phyloP scores from a whole-genome alignment of 2,329 filamentous ascomycete genomes.

The Trichoderma asperellum region DNA sequence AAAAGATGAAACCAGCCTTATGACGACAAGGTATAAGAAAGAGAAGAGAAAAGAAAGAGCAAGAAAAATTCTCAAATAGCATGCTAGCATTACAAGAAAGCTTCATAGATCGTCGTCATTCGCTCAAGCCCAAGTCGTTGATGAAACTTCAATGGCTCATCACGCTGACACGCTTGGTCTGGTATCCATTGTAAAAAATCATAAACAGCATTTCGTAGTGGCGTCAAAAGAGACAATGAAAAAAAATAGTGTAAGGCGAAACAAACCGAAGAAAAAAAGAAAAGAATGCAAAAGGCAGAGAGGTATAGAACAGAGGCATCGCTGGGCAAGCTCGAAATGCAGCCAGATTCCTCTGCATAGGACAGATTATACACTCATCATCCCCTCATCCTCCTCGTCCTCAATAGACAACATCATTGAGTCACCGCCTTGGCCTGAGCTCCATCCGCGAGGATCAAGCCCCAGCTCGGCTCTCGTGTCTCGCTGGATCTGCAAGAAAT shows the following conservation, averaged over 20 bases:
- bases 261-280: conserved; percentile 7
- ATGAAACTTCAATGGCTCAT: neutral
- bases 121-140: neutral
- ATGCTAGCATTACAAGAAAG: conserved; percentile 8
- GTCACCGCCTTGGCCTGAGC: conserved; percentile 25
- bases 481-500: conserved; percentile 84
- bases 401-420: conserved; percentile 27
- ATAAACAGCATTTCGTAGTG: conserved; percentile 4
- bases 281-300: neutral
- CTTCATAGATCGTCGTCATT: conserved; percentile 17
- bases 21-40: neutral
- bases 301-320: neutral
- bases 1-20: conserved; percentile 3
- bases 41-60: neutral
- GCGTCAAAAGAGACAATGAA: conserved; percentile 2
- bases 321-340: neutral
- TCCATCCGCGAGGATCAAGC: conserved; percentile 44
- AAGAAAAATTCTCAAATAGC: neutral
- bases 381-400: conserved; percentile 41
- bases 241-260: conserved; percentile 22
- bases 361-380: conserved; percentile 39
- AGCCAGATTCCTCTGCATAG: neutral
- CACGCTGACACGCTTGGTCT: conserved; percentile 2
- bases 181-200: conserved; percentile 20
- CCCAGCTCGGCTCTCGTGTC: conserved; percentile 66